Base-by-base conservation (phyloP, 1,284 basidiomycete species). In the Papiliotrema flavescens region DNA sequence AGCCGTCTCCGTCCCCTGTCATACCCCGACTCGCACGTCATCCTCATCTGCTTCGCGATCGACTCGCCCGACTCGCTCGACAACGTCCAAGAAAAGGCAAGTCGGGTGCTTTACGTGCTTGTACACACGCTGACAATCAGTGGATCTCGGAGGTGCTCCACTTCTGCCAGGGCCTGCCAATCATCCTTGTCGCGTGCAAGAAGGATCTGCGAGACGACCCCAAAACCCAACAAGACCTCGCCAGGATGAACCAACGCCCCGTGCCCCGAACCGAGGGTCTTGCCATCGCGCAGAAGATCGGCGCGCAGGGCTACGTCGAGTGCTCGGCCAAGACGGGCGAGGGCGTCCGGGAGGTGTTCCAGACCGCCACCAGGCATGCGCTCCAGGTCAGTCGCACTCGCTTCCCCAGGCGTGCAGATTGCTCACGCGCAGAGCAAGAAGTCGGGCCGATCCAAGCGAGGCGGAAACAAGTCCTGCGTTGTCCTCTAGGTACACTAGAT, bases 91-190 rank as follows among this genome's bases (percentile, higher is more conserved):
- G 91, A 94, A 79, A 95, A 94, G 87, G 89, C 89, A 37, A 42
- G 84, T 77, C n/a, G 26, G 24, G 34, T 28, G 17, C 24, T 22
- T 17, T 20, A 43, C 23, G 40, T 19, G 42, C 8, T 11, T 47
- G 22, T n/a, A 8, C 14, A 32, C 22, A 13, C 8, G 23, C 23
- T 49, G 14, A 32, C 40, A 13, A 17, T 48, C 65, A 92, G 89
- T 95, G 91, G 91, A 89, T 91, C 69, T 89, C 90, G 15, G 91
- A 95, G 74, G 91, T 95, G 47, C 84, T 89, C 78, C 91, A 95
- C 77, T 95, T 94, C 80, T 94, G 91, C 75, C 81, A 86, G 46
- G 86, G 85, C 57, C 79, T 92, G 41, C 91, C 91, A 53, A 85
- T 92, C 79, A 87, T 94, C 71, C 85, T 95, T 53, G 89, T 95